Conservation (phyloP, 2,329 filamentous ascomycete genomes). For the Akanthomyces lecanii region DNA sequence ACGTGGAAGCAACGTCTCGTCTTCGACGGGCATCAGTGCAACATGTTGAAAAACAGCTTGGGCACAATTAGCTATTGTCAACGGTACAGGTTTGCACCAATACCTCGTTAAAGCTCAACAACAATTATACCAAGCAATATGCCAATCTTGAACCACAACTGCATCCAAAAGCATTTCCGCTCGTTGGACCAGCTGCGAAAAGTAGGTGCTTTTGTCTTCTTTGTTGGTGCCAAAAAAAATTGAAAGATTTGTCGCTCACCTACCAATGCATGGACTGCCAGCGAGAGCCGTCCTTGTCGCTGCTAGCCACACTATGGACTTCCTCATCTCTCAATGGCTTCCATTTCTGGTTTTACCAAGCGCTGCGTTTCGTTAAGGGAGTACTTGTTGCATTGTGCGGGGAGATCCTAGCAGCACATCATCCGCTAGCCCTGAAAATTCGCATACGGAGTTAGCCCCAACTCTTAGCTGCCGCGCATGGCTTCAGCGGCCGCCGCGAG, state of each 20-base stretch:
- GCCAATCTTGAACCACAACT: not conserved
- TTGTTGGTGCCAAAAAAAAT: not conserved
- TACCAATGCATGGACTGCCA: not conserved
- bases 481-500: not conserved
- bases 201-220: not conserved
- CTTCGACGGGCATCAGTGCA: not conserved
- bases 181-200: not conserved
- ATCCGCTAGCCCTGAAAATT: not conserved
- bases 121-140: not conserved
- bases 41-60: not conserved
- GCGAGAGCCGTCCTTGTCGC: not conserved
- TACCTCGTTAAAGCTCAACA: not conserved
- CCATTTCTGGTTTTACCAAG: not conserved
- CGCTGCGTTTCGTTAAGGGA: not conserved
- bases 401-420: conserved; percentile 15
- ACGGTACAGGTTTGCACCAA: not conserved
- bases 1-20: not conserved
- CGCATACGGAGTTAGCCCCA: not conserved
- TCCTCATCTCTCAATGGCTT: not conserved
- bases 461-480: not conserved
- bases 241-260: not conserved
- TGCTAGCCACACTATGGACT: not conserved
- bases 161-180: not conserved
- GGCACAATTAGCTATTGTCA: not conserved
- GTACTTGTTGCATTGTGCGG: not conserved